Evolutionary conservation across 768 basidiomycete species (phyloP).

Genomic region (Tricholoma hemisulphureum): DNA sequence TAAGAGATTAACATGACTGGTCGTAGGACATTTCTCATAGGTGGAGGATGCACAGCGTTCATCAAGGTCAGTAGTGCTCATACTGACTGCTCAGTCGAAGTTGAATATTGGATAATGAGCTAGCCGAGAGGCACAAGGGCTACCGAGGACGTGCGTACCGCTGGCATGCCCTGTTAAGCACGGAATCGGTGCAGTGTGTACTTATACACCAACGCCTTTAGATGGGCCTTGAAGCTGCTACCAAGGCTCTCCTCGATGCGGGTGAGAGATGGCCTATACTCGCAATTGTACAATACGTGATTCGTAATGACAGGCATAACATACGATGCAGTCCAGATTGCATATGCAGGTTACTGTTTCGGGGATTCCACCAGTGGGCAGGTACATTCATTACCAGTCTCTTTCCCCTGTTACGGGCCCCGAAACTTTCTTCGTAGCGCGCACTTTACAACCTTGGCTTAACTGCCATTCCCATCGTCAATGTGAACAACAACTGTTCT

Average conservation of each 20-base stretch:
- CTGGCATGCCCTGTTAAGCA: neutral
- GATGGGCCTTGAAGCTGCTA: slow-evolving; percentile 88
- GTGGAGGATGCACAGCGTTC: slow-evolving; percentile 75
- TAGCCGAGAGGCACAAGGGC: slow-evolving; percentile 66
- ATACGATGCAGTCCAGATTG: slow-evolving; percentile 73
- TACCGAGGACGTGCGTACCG: slow-evolving; percentile 64
- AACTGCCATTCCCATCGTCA: slow-evolving; percentile 80
- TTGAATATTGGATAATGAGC: neutral
- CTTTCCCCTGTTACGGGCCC: neutral
- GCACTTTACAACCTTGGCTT: slow-evolving; percentile 81
- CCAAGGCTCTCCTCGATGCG: slow-evolving; percentile 84
- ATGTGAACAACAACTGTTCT: slow-evolving; percentile 87
- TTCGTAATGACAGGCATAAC: slow-evolving; percentile 58
- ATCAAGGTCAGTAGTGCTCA: slow-evolving; percentile 53
- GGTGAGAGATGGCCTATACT: slow-evolving; percentile 36
- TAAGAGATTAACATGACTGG: slow-evolving; percentile 35
- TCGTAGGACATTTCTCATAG: slow-evolving; percentile 62
- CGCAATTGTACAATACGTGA: neutral
- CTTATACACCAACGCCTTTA: slow-evolving; percentile 23
- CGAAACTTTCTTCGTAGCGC: slow-evolving; percentile 40
- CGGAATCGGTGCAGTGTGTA: neutral
- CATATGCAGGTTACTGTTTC: slow-evolving; percentile 76
- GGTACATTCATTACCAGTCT: slow-evolving; percentile 32
- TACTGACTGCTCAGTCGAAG: neutral
- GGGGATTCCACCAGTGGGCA: slow-evolving; percentile 80